These are phyloP conservation scores for Melanomma pulvis-pyrius DNA, from an alignment of 495 filamentous ascomycete species.

Conservation along the genomic window DNA sequence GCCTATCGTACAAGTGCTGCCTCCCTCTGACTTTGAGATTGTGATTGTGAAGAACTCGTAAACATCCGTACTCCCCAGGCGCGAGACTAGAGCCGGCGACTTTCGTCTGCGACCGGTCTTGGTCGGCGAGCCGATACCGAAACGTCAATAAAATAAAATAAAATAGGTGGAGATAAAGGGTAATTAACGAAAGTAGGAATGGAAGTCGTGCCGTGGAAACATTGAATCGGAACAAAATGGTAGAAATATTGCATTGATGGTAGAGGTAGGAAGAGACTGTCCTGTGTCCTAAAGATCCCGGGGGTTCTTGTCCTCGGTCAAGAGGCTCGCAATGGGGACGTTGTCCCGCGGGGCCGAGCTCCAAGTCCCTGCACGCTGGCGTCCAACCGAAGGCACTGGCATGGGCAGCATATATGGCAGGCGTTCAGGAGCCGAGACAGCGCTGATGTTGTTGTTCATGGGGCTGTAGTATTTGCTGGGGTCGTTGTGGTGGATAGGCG, in stretches of 20 bases:
- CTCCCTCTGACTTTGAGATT: background rate
- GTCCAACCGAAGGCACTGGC: constrained; percentile 26
- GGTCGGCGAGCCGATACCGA: background rate
- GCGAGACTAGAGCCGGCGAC: background rate
- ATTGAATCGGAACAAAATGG: background rate
- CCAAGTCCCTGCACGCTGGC: constrained; percentile 27
- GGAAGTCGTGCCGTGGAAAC: constrained; percentile 8
- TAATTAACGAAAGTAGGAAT: constrained; percentile 32
- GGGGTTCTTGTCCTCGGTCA: constrained; percentile 37
- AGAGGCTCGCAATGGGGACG: constrained; percentile 31
- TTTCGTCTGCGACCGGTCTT: background rate
- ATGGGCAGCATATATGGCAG: constrained; percentile 38
- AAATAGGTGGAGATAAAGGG: constrained; percentile 8
- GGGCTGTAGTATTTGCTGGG: constrained; percentile 35
- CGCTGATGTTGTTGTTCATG: constrained; percentile 31
- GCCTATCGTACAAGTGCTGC: constrained; percentile 7
- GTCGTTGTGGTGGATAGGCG: constrained; percentile 21
- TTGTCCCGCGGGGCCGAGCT: constrained; percentile 34
- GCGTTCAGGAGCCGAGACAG: constrained; percentile 40
- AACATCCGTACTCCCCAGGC: background rate
- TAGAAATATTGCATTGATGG: background rate
- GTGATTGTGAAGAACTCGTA: background rate
- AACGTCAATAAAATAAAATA: constrained; percentile 6
- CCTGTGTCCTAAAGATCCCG: constrained; percentile 18
- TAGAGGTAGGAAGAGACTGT: background rate